phyloP scores from a whole-genome alignment of 2,329 filamentous ascomycete genomes.

The Teratosphaeria zuluensis region DNA sequence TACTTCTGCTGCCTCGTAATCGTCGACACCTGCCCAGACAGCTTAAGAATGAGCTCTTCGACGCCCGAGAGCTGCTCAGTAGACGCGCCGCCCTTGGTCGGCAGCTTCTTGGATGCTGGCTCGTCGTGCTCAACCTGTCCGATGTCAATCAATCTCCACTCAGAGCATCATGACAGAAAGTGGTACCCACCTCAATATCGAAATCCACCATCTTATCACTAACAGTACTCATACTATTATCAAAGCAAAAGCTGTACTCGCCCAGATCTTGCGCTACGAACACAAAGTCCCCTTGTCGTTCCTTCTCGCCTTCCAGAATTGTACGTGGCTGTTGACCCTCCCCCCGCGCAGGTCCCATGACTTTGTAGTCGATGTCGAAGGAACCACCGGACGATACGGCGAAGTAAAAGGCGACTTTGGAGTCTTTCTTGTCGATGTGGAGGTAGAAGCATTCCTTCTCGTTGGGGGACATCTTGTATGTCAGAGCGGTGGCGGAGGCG shows the following conservation, averaged over 20 bases:
- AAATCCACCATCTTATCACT: conserved; percentile 97
- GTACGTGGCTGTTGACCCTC: conserved; percentile 31
- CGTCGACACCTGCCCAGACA: conserved; percentile 85
- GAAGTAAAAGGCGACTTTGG: conserved; percentile 98
- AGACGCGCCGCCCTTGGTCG: conserved; percentile 76
- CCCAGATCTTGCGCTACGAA: conserved; percentile 83
- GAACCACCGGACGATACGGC: conserved; percentile 98
- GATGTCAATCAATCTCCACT: neutral
- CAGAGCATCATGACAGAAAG: neutral
- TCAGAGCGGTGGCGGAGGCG: conserved; percentile 79
- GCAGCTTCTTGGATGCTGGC: conserved; percentile 59
- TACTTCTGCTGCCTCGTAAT: conserved; percentile 98
- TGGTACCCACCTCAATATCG: conserved; percentile 70
- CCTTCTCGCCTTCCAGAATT: conserved; percentile 79
- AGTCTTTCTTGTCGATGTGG: conserved; percentile 62
- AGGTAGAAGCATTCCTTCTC: conserved; percentile 96
- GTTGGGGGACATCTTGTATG: conserved; percentile 81
- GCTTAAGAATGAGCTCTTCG: conserved; percentile 91
- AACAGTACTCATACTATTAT: conserved; percentile 97
- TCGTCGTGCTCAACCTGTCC: conserved; percentile 74
- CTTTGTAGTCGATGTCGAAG: conserved; percentile 90
- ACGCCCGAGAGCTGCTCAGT: conserved; percentile 82
- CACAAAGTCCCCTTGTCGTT: conserved; percentile 92
- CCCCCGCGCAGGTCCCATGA: conserved; percentile 59
- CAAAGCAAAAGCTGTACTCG: conserved; percentile 96